A percentile compares a stretch with the other conserved stretches of the same genome.
phyloP scores from a whole-genome alignment of 2,329 filamentous ascomycete species.

The Pseudohalonectria lignicola region DNA sequence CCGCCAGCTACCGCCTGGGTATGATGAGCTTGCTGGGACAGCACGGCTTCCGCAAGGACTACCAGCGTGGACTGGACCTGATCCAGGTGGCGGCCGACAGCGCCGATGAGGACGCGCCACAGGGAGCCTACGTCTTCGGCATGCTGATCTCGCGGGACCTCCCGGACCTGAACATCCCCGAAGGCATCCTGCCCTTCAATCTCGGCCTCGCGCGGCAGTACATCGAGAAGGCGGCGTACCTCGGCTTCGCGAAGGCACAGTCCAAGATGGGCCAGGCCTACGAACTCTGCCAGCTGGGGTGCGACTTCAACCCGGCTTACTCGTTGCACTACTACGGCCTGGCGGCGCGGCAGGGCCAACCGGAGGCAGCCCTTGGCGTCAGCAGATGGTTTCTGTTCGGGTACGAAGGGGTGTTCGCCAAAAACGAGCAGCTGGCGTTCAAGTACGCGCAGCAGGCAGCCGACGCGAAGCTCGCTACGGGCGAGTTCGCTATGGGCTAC shows the following conservation, averaged over 20 bases:
- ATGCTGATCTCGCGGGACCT: conserved; percentile 89
- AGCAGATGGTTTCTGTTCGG: conserved; percentile 99
- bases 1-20: conserved; percentile 74
- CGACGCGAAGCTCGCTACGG: conserved; percentile 68
- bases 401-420: conserved; percentile 81
- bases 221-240: conserved; percentile 91
- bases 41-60: conserved; percentile 81
- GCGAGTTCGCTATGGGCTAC: conserved; percentile 94
- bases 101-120: conserved; percentile 91
- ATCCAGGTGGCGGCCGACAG: conserved; percentile 75
- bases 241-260: conserved; percentile 93
- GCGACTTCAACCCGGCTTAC: conserved; percentile 86
- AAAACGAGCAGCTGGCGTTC: conserved; percentile 91
- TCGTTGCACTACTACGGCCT: conserved; percentile 94
- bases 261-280: conserved; percentile 95
- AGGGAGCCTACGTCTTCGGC: conserved; percentile 89
- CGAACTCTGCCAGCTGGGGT: conserved; percentile 85
- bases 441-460: conserved; percentile 85
- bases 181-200: conserved; percentile 57
- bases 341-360: conserved; percentile 81
- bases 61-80: conserved; percentile 63
- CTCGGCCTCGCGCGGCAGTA: conserved; percentile 68
- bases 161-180: conserved; percentile 78
- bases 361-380: conserved; percentile 89
- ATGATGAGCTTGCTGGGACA: conserved; percentile 98